A percentile compares a stretch with the other conserved stretches of the same genome.
These are phyloP conservation scores for Metschnikowia similis DNA, from an alignment of 805 yeast species.

Conservation along the genomic window DNA sequence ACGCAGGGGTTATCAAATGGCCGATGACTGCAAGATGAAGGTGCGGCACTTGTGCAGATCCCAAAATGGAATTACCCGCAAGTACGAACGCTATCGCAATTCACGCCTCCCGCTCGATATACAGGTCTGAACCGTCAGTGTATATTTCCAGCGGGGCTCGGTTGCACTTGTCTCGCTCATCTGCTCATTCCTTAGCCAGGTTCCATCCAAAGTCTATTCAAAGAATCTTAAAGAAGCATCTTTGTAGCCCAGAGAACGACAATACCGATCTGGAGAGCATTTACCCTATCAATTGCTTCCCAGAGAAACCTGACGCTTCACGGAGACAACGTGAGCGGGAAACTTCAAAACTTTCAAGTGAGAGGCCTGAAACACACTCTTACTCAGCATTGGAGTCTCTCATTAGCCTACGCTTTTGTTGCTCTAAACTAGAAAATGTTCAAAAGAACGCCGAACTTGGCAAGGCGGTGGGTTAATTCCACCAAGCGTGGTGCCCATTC, in stretches of 20 bases:
- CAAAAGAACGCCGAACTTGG: neutral
- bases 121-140: neutral
- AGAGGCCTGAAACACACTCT: too few relatives aligned
- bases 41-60: neutral
- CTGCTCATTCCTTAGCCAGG: neutral
- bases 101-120: neutral
- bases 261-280: neutral
- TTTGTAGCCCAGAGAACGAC: neutral
- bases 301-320: neutral
- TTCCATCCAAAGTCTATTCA: neutral
- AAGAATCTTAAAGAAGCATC: too few relatives aligned
- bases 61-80: conserved; percentile 1
- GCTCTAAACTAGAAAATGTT: neutral
- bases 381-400: too few relatives aligned
- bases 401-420: neutral
- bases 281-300: neutral
- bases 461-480: neutral
- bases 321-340: neutral
- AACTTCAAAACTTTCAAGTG: neutral
- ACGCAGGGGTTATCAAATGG: too few relatives aligned
- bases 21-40: too few relatives aligned
- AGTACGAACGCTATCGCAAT: neutral
- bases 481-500: neutral
- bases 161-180: conserved; percentile 1
- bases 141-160: neutral